Conservation (phyloP, 306 rosid genomes). For the Parietaria judaica region DNA sequence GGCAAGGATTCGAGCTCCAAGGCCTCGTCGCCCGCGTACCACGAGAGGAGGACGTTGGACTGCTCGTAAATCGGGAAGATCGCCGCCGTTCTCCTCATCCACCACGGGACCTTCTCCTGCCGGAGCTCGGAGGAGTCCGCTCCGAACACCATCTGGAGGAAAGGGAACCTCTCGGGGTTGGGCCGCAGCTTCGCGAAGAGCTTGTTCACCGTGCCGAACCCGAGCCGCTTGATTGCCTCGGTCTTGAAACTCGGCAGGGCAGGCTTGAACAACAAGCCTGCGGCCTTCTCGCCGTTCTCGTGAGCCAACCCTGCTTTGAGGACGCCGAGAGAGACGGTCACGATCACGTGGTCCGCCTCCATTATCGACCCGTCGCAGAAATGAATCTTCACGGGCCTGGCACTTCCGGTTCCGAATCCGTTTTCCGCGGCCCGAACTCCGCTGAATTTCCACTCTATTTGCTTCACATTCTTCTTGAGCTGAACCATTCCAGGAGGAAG, state of each 20-base stretch:
- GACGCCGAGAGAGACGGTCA: conserved; percentile 87
- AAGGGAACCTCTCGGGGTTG: conserved; percentile 33
- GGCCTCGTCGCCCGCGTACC: conserved; percentile 94
- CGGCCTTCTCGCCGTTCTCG: conserved; percentile 18
- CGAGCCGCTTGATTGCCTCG: conserved; percentile 83
- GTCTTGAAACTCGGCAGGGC: conserved; percentile 71
- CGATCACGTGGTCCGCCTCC: conserved; percentile 78
- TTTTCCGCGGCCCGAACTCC: conserved; percentile 13
- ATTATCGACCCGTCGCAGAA: conserved; percentile 62
- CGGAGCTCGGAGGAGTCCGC: conserved; percentile 48
- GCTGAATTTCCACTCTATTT: conserved; percentile 53
- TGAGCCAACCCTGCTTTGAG: conserved; percentile 69
- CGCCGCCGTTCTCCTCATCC: conserved; percentile 84
- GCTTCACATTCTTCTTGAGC: conserved; percentile 48
- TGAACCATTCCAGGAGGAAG: conserved; percentile 69
- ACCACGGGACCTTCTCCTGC: conserved; percentile 70
- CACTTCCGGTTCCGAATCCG: conserved; percentile 28
- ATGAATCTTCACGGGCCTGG: conserved; percentile 68
- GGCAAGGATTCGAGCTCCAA: conserved; percentile 59
- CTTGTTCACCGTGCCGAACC: conserved; percentile 97
- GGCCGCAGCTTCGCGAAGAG: conserved; percentile 63
- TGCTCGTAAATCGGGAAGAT: conserved; percentile 61
- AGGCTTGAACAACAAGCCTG: conserved; percentile 44
- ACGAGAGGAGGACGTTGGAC: conserved; percentile 61
- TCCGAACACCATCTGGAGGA: conserved; percentile 66